Conservation (phyloP, 2,329 filamentous ascomycete species). For the Ophiocordyceps camponoti-rufipedis region DNA sequence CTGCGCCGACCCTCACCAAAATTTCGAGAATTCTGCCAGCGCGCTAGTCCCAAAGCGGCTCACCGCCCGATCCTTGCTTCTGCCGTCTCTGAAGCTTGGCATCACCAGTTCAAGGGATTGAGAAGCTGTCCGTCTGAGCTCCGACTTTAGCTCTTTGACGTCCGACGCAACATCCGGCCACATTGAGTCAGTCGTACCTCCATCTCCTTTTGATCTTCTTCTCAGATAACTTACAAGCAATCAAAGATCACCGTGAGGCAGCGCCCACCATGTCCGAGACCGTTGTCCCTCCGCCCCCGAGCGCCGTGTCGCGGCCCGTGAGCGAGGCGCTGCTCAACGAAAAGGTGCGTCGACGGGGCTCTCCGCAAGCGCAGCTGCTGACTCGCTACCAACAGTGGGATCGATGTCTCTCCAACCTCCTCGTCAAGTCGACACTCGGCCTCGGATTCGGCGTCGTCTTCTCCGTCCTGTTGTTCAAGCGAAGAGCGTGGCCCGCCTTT, state of each 20-base stretch:
- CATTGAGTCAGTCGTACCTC: conserved; percentile 1
- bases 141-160: conserved; percentile 4
- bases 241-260: background rate
- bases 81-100: conserved; percentile 18
- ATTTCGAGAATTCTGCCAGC: conserved; percentile 28
- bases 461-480: conserved; percentile 94
- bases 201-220: background rate
- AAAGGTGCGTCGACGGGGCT: conserved; percentile 41
- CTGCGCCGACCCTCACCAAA: conserved; percentile 12
- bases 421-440: conserved; percentile 91
- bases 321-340: conserved; percentile 97
- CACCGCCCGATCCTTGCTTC: conserved; percentile 24
- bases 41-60: conserved; percentile 10
- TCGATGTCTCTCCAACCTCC: conserved; percentile 88
- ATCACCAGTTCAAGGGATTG: conserved; percentile 11
- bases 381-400: conserved; percentile 54
- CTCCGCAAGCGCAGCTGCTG: background rate
- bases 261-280: conserved; percentile 33
- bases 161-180: conserved; percentile 1
- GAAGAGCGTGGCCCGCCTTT: conserved; percentile 94
- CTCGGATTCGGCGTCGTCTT: conserved; percentile 97
- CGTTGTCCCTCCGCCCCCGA: conserved; percentile 31
- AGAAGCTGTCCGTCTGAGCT: conserved; percentile 13
- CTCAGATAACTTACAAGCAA: too few species aligned
- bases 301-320: conserved; percentile 62